These are phyloP conservation scores for Mollisiaceae sp. DNA, from an alignment of 2,329 filamentous ascomycete species.

Conservation along the genomic window DNA sequence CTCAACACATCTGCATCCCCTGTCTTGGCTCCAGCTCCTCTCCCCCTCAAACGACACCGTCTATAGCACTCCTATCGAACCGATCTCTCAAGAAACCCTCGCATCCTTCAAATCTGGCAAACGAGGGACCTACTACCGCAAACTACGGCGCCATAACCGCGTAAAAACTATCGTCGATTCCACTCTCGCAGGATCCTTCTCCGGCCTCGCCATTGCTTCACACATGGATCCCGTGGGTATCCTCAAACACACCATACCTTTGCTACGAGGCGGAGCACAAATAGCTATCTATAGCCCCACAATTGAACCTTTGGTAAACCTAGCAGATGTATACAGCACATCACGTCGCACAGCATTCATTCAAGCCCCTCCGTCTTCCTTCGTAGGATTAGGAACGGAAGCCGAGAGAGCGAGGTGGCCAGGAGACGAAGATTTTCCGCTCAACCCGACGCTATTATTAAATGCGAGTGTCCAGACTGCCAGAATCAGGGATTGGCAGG, in stretches of 20 bases:
- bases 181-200: conserved; percentile 76
- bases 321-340: conserved; percentile 86
- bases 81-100: conserved; percentile 64
- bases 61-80: conserved; percentile 69
- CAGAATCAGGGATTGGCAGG: conserved; percentile 82
- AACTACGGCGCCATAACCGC: conserved; percentile 81
- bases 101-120: conserved; percentile 79
- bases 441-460: conserved; percentile 85
- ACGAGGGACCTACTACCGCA: conserved; percentile 84
- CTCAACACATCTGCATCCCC: conserved; percentile 76
- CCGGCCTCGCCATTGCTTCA: conserved; percentile 81
- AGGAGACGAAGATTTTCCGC: conserved; percentile 76
- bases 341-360: conserved; percentile 79
- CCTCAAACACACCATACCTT: conserved; percentile 74
- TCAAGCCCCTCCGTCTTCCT: conserved; percentile 53
- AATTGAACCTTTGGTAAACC: conserved; percentile 76
- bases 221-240: conserved; percentile 82
- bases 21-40: conserved; percentile 92
- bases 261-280: conserved; percentile 82
- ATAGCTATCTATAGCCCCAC: conserved; percentile 85
- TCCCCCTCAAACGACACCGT: conserved; percentile 75
- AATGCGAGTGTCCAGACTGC: conserved; percentile 82
- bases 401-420: conserved; percentile 54
- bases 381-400: conserved; percentile 38
- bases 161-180: conserved; percentile 75